Percentiles rank a stretch among this genome's conserved stretches.
Conservation (phyloP, 106 monocot species). For the Dendrobium officinale region DNA sequence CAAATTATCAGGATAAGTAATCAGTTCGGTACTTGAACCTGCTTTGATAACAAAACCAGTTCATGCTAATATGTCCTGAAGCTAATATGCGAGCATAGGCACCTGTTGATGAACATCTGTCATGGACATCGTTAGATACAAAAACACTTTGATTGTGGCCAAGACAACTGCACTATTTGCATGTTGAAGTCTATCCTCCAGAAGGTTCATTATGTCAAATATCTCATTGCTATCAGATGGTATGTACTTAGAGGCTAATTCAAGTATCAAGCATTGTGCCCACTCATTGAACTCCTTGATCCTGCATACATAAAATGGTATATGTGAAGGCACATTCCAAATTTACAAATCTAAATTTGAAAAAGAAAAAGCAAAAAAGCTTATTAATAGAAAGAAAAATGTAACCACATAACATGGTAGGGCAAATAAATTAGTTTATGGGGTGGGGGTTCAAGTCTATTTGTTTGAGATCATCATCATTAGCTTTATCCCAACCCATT, state of each 20-base stretch:
- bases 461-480: background rate
- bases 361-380: background rate
- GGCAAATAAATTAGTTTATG: background rate
- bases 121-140: conserved; percentile 98
- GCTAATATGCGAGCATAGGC: background rate
- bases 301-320: conserved; percentile 34
- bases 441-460: background rate
- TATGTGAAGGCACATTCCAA: background rate
- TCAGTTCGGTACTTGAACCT: background rate
- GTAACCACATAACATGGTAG: background rate
- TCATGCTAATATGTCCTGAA: background rate
- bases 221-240: conserved; percentile 83
- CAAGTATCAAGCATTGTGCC: conserved; percentile 99
- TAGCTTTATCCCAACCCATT: background rate
- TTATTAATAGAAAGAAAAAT: background rate
- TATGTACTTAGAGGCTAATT: conserved; percentile 84
- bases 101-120: conserved; percentile 99
- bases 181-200: conserved; percentile 99
- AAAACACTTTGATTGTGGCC: conserved; percentile 89
- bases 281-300: conserved; percentile 97
- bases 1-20: background rate
- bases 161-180: conserved; percentile 97
- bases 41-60: background rate
- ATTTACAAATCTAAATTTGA: background rate
- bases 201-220: conserved; percentile 98